Evolutionary conservation across 352 stramenopile species (phyloP), one percentile per base, ranked within the genome.

Genomic region (Pythium biforme): DNA sequence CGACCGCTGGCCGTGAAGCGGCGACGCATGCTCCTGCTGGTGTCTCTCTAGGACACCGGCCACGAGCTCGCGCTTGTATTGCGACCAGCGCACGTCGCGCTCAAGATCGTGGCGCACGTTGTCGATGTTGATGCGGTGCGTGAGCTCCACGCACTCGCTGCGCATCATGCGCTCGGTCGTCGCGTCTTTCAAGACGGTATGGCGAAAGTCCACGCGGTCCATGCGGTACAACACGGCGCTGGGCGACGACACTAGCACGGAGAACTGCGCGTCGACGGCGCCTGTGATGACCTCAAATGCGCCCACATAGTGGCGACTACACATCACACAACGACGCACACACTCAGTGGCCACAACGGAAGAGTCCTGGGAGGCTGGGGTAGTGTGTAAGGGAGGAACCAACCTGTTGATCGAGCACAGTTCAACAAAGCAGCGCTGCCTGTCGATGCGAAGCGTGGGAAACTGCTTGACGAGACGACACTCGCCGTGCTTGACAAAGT

Each of bases 171-270:
- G 63, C n/a, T 89, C 80, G 0, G 76, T 84, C 26, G 69, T 48
- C 0, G 58, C 0, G 47, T 91, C 82, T 41, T 88, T 89, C 4
- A 90, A 68, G 14, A 85, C 58, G 33, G 74, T 78, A 52, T 89
- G 79, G 11, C 82, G 75, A 37, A 91, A 89, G 41, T 89, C 82
- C 2, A 79, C 69, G n/a, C 82, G 79, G 46, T 91, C 82, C 9
- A 91, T 59, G 11, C 80, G 76, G 53, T 89, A 91, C 47, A 91
- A 56, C 6, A 83, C 72, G 12, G 75, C 76, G 19, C 66, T 79
- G 0, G 82, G 80, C 0, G 82, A 91, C 15, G 76, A 75, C n/a
- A 88, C 70, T 20, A 91, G 68, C 11, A 83, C 73, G 0, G 82
- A 90, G 53, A 81, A 89, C 1, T 69, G 66, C 9, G 77, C 76